Evolutionary conservation across 1,284 basidiomycete genomes (phyloP), one percentile per base, ranked within the genome.

Genomic region (Ustilago sp.): DNA sequence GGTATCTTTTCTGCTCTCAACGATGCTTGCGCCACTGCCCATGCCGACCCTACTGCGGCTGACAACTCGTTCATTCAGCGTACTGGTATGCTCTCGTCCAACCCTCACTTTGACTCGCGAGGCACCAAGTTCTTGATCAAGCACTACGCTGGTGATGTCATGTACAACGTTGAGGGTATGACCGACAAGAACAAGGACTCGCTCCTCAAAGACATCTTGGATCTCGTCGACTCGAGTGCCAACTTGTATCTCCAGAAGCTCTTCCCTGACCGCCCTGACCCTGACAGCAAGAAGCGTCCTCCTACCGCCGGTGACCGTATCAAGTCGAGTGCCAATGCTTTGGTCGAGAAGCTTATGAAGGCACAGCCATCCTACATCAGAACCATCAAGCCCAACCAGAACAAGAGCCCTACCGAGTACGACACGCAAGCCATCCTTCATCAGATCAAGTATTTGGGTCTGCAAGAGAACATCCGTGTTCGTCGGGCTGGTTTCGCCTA

Each of bases 181-280:
- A 99, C 97, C 17, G 97, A 99, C 88, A 99, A 99, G 90, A 99
- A 99, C 89, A 99, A 99, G 89, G 97, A 99, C 83, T 91, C 94
- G 6, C 89, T 99, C 36, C 90, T 95, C 86, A 98, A 98, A 87
- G 97, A 99, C 85, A 89, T 99, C 45, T 89, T 98, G 57, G 95
- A 98, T 83, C 90, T 99, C 53, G 89, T 99, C 67, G 93, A 91
- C 39, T 88, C 89, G 50, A 83, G 81, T 17, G 59, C 70, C 34
- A 86, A 86, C 71, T 55, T 63, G 52, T 86, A 99, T 89, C 86
- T 99, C 73, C 93, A 94, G 82, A 89, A 89, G 0, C 87, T 99
- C 28, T 99, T 99, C 89, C 93, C 94, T 1, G 96, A 99, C 80
- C 91, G 94, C 34, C 93, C 95, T 2, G 97, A 99, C 86, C 94